Evolutionary conservation across 1,139 yeast species (phyloP).

Genomic region (Pneumocystis oryctolagi): DNA sequence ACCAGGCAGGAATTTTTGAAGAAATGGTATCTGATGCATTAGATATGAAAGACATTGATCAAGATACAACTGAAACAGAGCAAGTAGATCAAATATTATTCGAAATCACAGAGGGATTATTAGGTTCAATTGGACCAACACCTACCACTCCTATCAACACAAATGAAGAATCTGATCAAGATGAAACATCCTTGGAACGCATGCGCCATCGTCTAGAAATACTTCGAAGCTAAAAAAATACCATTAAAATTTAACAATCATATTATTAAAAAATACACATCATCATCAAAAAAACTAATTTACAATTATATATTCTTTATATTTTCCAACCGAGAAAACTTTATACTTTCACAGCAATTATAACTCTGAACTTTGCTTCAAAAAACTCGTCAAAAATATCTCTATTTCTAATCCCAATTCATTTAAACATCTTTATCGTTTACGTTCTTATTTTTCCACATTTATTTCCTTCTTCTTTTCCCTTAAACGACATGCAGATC

Average conservation of each 20-base stretch:
- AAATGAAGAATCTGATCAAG: conserved; percentile 39
- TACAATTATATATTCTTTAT: too few species aligned
- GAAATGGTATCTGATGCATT: conserved; percentile 92
- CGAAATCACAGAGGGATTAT: conserved; percentile 31
- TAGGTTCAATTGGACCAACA: conserved; percentile 26
- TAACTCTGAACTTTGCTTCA: too few species aligned
- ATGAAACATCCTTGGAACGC: conserved; percentile 59
- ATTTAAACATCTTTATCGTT: too few species aligned
- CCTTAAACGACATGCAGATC: background rate
- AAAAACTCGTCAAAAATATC: too few species aligned
- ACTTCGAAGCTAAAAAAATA: conserved; percentile 43
- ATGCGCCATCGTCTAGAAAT: conserved; percentile 86
- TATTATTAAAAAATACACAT: too few species aligned
- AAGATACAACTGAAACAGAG: conserved; percentile 52
- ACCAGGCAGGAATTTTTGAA: conserved; percentile 62
- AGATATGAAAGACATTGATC: conserved; percentile 54
- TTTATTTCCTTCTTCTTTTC: too few species aligned
- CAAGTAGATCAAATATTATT: conserved; percentile 47
- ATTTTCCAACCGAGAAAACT: too few species aligned
- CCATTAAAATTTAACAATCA: background rate
- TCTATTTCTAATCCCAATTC: too few species aligned
- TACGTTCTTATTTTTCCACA: too few species aligned
- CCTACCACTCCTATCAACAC: conserved; percentile 26
- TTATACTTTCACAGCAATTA: too few species aligned
- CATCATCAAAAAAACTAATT: background rate